These are phyloP conservation scores for Phytopythium chamaehyphon DNA, from an alignment of 352 stramenopile genomes.

Conservation along the genomic window DNA sequence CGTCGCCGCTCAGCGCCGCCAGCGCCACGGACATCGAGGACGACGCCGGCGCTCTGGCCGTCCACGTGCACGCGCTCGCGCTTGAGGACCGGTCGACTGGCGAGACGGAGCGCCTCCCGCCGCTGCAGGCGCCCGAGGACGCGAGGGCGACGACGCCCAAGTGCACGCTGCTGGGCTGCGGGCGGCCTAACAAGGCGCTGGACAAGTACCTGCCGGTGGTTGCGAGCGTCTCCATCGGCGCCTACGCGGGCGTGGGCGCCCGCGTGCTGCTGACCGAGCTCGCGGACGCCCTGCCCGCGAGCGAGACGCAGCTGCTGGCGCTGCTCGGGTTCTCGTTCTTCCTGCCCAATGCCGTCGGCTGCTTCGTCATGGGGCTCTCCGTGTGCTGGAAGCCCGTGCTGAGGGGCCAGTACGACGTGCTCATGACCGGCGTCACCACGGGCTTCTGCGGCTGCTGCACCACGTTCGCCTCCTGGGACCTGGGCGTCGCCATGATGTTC, in stretches of 20 bases:
- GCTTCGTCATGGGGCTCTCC: slow-evolving; percentile 60
- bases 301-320: slow-evolving; percentile 39
- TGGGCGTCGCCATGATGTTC: slow-evolving; percentile 44
- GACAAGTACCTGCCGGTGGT: slow-evolving; percentile 27
- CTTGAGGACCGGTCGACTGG: too few relatives aligned
- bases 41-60: slow-evolving; percentile 8
- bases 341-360: slow-evolving; percentile 53
- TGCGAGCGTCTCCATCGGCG: slow-evolving; percentile 36
- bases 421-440: slow-evolving; percentile 54
- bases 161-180: slow-evolving; percentile 3
- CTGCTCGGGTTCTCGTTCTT: slow-evolving; percentile 52
- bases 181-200: slow-evolving; percentile 10
- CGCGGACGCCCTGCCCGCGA: slow-evolving; percentile 24
- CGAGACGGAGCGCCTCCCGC: slow-evolving; percentile 2
- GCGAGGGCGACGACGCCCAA: background rate
- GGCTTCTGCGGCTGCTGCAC: slow-evolving; percentile 69
- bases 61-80: background rate
- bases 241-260: slow-evolving; percentile 44
- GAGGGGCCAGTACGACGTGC: slow-evolving; percentile 36
- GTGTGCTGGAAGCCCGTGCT: slow-evolving; percentile 40
- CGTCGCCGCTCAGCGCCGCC: slow-evolving; percentile 17
- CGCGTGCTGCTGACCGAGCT: slow-evolving; percentile 52
- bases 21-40: slow-evolving; percentile 23
- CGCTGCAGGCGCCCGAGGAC: slow-evolving; percentile 1
- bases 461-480: slow-evolving; percentile 60